Conservation (phyloP, 306 rosid genomes). For the Malus orientalis region DNA sequence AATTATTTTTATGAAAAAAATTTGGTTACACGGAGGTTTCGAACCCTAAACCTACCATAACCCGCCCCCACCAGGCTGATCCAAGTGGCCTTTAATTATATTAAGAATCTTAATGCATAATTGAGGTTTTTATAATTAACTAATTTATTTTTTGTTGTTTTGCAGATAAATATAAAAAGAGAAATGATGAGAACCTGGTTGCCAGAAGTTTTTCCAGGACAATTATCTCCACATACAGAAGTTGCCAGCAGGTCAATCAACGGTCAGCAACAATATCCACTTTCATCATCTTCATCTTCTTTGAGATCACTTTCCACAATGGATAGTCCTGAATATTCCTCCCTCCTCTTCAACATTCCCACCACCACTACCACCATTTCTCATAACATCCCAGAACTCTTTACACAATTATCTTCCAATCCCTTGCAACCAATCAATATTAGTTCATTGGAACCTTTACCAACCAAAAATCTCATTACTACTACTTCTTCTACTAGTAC, state of each 20-base stretch:
- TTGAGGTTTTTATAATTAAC: neutral
- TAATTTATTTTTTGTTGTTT: neutral
- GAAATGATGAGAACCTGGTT: constrained; percentile 42
- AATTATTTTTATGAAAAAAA: no score
- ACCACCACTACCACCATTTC: constrained; percentile 7
- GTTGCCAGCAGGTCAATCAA: neutral
- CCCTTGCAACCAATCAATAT: constrained; percentile 20
- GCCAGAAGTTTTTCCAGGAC: constrained; percentile 39
- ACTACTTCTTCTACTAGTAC: neutral
- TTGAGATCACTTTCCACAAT: constrained; percentile 65
- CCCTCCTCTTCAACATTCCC: constrained; percentile 51
- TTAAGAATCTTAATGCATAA: no score
- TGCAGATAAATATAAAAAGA: constrained; percentile 43
- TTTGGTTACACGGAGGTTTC: neutral
- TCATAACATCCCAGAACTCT: neutral
- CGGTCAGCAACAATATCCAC: constrained; percentile 43
- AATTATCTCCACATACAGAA: neutral
- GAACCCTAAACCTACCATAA: neutral
- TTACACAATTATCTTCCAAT: constrained; percentile 19
- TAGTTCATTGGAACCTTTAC: constrained; percentile 21
- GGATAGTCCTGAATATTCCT: constrained; percentile 67
- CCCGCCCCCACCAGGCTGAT: neutral
- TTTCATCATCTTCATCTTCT: constrained; percentile 77
- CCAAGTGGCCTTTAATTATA: neutral
- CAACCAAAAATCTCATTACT: neutral